These are phyloP conservation scores for Buxus sempervirens DNA, from an alignment of 164 flowering plant species.

Conservation along the genomic window DNA sequence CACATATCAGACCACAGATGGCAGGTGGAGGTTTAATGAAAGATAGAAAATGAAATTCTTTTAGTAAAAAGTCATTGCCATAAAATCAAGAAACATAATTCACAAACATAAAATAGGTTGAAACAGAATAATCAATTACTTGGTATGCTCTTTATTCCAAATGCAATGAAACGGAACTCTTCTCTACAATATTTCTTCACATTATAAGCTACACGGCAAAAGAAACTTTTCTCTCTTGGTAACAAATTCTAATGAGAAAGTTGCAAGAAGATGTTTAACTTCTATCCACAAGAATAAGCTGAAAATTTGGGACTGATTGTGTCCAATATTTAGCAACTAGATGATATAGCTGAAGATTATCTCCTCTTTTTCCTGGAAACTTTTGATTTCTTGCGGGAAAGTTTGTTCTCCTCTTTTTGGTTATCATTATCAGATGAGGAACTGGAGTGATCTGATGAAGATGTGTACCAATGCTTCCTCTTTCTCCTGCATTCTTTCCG, in stretches of 20 bases:
- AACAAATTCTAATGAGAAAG: not conserved
- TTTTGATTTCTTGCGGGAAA: slow-evolving; percentile 5
- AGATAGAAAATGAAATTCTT: no score
- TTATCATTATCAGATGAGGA: not conserved
- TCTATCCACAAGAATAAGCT: not conserved
- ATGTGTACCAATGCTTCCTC: slow-evolving; percentile 12
- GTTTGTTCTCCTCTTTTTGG: not conserved
- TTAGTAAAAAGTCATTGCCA: no score
- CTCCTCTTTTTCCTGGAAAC: slow-evolving; percentile 9
- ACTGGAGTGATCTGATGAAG: slow-evolving; percentile 11
- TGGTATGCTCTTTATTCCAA: no score
- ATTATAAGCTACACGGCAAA: no score
- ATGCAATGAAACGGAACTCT: no score
- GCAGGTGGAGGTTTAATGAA: no score
- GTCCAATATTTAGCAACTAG: slow-evolving; percentile 6
- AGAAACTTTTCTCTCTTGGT: not conserved
- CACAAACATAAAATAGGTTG: no score
- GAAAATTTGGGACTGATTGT: not conserved
- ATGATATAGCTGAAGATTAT: not conserved
- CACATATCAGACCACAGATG: no score
- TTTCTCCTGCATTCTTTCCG: slow-evolving; percentile 15
- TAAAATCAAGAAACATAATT: no score
- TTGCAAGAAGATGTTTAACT: not conserved
- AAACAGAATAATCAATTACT: no score
- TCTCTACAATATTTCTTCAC: no score